phyloP scores from a whole-genome alignment of 768 basidiomycete genomes.

The Clathrus columnatus region DNA sequence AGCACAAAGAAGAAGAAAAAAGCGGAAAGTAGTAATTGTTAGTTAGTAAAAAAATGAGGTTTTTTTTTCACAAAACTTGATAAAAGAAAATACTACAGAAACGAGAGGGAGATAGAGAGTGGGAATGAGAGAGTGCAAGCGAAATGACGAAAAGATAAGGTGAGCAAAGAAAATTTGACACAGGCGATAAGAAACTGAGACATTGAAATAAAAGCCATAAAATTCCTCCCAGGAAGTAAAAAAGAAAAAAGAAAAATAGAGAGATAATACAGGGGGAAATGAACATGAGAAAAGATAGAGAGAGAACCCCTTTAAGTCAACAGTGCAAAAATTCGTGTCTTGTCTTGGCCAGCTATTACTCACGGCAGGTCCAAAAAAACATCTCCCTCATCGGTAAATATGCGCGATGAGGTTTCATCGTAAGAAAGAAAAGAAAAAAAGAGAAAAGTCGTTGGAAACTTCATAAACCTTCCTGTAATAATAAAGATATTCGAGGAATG shows the following conservation, averaged over 20 bases:
- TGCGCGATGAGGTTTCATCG: background rate
- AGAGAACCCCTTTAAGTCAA: background rate
- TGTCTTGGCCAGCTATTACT: too few relatives aligned
- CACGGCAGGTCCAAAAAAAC: background rate
- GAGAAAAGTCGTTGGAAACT: too few relatives aligned
- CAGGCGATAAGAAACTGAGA: background rate
- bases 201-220: too few relatives aligned
- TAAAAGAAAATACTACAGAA: too few relatives aligned
- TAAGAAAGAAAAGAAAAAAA: background rate
- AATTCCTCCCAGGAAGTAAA: too few relatives aligned
- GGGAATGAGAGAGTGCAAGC: background rate
- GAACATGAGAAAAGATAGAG: background rate
- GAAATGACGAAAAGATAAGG: background rate
- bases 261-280: background rate
- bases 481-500: background rate
- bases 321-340: background rate
- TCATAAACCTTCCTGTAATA: too few relatives aligned
- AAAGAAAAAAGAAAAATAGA: background rate
- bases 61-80: too few relatives aligned
- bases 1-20: too few relatives aligned
- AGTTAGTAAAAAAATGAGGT: too few relatives aligned
- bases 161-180: background rate
- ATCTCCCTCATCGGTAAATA: background rate
- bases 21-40: too few relatives aligned
- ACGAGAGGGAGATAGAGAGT: too few relatives aligned